Evolutionary conservation across 1,139 yeast genomes (phyloP).

Genomic region (Citeromyces siamensis): DNA sequence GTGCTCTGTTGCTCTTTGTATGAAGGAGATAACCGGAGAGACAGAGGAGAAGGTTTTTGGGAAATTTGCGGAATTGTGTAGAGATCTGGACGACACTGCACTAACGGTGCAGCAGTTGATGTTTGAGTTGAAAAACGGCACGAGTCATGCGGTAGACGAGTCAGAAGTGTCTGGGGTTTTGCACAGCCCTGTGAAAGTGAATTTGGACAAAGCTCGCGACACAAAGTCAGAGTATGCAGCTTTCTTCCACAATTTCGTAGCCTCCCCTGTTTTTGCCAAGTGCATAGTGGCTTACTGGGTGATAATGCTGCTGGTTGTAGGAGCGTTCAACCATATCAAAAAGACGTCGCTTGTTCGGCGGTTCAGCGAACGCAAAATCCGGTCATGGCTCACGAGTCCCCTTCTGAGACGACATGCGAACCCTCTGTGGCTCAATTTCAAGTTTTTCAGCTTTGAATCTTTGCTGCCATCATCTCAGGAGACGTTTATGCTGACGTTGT

Average conservation of each 20-base stretch:
- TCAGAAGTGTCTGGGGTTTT: neutral
- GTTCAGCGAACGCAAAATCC: conserved; percentile 6
- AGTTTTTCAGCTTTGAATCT: conserved; percentile 9
- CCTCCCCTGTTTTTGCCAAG: conserved; percentile 8
- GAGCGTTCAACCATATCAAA: conserved; percentile 8
- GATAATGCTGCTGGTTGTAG: conserved; percentile 8
- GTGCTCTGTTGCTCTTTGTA: neutral
- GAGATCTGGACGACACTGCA: neutral
- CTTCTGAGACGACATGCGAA: conserved; percentile 13
- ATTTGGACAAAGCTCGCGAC: conserved; percentile 4
- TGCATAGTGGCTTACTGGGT: conserved; percentile 12
- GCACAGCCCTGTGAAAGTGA: conserved; percentile 4
- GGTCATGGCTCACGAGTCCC: conserved; percentile 10
- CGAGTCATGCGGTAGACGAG: neutral
- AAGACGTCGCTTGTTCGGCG: conserved; percentile 1
- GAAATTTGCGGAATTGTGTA: neutral
- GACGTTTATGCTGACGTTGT: conserved; percentile 10
- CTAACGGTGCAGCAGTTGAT: neutral
- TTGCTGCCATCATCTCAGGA: conserved; percentile 16
- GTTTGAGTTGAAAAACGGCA: neutral
- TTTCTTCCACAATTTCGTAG: conserved; percentile 11
- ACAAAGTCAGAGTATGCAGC: conserved; percentile 3
- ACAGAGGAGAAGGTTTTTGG: neutral
- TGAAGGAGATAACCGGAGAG: neutral
- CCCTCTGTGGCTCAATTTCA: conserved; percentile 12